Conservation (phyloP, 2,329 filamentous ascomycete genomes). For the Sodiomyces alkalinus region DNA sequence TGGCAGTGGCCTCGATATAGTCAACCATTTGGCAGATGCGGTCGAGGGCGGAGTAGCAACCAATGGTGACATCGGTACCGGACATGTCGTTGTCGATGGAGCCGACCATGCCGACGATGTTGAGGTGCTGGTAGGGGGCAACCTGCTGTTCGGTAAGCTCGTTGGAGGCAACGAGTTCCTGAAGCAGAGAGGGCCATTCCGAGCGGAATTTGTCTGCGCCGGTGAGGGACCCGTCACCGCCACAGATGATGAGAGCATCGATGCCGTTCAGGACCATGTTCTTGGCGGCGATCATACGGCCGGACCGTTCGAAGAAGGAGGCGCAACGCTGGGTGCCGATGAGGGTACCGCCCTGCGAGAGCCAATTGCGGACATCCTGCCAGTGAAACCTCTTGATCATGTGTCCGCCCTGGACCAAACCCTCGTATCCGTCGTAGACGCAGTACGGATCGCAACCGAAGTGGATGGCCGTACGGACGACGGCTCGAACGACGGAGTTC, state of each 20-base stretch:
- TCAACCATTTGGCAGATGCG: constrained; percentile 94
- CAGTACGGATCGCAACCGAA: constrained; percentile 67
- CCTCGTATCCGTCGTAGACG: constrained; percentile 91
- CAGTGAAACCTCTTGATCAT: constrained; percentile 80
- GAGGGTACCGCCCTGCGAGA: constrained; percentile 85
- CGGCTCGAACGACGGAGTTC: constrained; percentile 80
- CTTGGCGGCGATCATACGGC: constrained; percentile 73
- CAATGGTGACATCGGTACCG: constrained; percentile 92
- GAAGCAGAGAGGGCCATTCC: constrained; percentile 80
- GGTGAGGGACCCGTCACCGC: constrained; percentile 90
- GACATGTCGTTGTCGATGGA: constrained; percentile 98
- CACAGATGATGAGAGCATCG: constrained; percentile 90
- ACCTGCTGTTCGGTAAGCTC: constrained; percentile 58
- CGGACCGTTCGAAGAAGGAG: constrained; percentile 78
- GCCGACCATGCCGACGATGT: constrained; percentile 91
- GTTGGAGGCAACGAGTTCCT: constrained; percentile 65
- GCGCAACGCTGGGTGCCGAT: constrained; percentile 92
- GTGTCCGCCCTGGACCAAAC: constrained; percentile 75
- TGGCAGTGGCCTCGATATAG: constrained; percentile 89
- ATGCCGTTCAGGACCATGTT: constrained; percentile 91
- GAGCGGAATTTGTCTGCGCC: constrained; percentile 85
- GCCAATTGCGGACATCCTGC: constrained; percentile 88
- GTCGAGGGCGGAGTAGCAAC: constrained; percentile 83
- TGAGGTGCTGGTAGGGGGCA: constrained; percentile 68
- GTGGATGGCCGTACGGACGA: constrained; percentile 83